phyloP scores from a whole-genome alignment of 306 rosid genomes.

The Corylus avellana region DNA sequence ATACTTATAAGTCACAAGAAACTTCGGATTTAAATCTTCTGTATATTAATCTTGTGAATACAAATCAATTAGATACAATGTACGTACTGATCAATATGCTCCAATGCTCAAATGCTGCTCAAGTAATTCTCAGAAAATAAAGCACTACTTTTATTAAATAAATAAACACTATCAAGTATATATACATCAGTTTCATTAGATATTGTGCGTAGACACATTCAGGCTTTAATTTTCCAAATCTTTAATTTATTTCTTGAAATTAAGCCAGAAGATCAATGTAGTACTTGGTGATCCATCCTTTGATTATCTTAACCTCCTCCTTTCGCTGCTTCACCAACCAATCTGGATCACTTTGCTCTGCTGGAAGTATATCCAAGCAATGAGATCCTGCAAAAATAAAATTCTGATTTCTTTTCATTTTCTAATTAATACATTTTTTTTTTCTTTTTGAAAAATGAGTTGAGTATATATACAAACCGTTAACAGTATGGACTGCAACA shows the following conservation, averaged over 20 bases:
- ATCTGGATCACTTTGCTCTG: slow-evolving; percentile 40
- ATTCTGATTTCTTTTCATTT: not conserved
- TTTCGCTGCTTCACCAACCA: slow-evolving; percentile 51
- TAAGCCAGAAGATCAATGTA: slow-evolving; percentile 28
- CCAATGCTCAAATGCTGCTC: too few species aligned
- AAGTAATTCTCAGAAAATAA: too few species aligned
- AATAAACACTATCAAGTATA: not conserved
- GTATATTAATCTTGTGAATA: too few species aligned
- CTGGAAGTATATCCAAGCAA: slow-evolving; percentile 47
- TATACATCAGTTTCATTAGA: too few species aligned
- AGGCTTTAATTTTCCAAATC: too few species aligned
- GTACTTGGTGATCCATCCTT: slow-evolving; percentile 45
- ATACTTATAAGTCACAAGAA: too few species aligned
- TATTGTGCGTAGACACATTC: too few species aligned
- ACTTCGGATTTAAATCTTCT: too few species aligned
- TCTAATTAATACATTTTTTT: not conserved
- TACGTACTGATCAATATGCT: too few species aligned
- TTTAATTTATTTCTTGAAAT: not conserved
- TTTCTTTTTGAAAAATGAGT: not conserved
- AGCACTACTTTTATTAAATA: too few species aligned
- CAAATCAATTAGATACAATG: too few species aligned
- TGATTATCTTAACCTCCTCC: slow-evolving; percentile 36
- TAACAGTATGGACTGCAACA: slow-evolving; percentile 39
- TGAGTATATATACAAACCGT: slow-evolving; percentile 26
- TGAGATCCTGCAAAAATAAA: slow-evolving; percentile 53